These are phyloP conservation scores for Euphorbia schlechtendalii DNA, from an alignment of 441 rosid genomes.

Conservation along the genomic window DNA sequence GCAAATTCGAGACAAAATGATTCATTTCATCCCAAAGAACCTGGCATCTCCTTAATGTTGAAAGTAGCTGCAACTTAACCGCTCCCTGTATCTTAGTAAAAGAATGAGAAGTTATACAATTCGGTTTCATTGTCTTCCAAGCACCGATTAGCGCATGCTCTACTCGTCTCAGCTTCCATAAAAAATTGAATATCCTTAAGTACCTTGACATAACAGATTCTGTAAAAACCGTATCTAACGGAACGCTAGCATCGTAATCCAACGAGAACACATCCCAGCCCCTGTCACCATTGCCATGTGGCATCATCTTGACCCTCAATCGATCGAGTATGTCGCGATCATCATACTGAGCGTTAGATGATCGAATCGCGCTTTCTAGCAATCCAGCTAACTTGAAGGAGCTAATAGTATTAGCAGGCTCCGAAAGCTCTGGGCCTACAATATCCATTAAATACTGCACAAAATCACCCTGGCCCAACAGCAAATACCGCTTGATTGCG, in stretches of 20 bases:
- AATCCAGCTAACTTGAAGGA: conserved; percentile 86
- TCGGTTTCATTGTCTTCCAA: conserved; percentile 99
- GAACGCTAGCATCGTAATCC: conserved; percentile 89
- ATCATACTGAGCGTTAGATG: conserved; percentile 97
- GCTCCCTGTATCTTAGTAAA: conserved; percentile 63
- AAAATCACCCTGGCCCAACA: conserved; percentile 97
- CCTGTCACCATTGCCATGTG: conserved; percentile 74
- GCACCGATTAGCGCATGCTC: conserved; percentile 94
- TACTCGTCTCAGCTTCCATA: conserved; percentile 90
- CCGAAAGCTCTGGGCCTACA: conserved; percentile 85
- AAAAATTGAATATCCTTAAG: conserved; percentile 77
- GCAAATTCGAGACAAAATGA: conserved; percentile 86
- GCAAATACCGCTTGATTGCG: conserved; percentile 87
- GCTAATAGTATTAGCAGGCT: conserved; percentile 90
- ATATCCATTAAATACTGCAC: conserved; percentile 95
- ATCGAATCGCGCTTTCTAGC: conserved; percentile 78
- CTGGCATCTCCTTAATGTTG: conserved; percentile 83
- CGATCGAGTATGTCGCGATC: conserved; percentile 83
- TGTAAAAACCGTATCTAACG: conserved; percentile 78
- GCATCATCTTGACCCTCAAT: conserved; percentile 87
- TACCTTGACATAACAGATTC: conserved; percentile 79
- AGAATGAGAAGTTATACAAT: conserved; percentile 76
- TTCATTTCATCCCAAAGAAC: conserved; percentile 96
- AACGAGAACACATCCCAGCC: conserved; percentile 98
- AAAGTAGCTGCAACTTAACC: conserved; percentile 66